Conservation (phyloP, 495 filamentous ascomycete species). For the Xylaria sp. region DNA sequence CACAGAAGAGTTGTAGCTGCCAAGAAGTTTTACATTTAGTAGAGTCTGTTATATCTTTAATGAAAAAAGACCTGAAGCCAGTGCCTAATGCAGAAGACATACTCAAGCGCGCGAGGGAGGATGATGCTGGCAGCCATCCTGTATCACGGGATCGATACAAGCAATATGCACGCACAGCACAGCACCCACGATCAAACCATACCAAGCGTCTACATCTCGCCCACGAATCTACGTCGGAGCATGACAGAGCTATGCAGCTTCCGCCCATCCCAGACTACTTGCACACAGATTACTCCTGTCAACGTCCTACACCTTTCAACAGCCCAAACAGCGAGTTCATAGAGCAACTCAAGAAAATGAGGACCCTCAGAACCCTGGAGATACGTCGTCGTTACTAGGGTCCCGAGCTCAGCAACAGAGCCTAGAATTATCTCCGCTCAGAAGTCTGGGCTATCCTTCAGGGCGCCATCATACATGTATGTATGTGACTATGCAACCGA, state of each 20-base stretch:
- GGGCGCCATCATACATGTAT: not conserved
- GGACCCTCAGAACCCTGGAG: conserved; percentile 67
- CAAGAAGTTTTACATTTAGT: no score
- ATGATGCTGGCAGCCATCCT: conserved; percentile 31
- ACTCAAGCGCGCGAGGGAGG: conserved; percentile 44
- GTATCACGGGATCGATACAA: conserved; percentile 18
- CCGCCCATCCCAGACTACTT: conserved; percentile 76
- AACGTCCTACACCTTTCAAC: conserved; percentile 74
- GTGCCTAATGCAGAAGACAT: conserved; percentile 31
- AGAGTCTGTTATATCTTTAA: no score
- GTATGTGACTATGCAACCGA: not conserved
- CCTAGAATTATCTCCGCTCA: conserved; percentile 12
- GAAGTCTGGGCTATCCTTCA: not conserved
- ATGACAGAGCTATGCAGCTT: conserved; percentile 57
- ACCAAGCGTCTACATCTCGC: conserved; percentile 57
- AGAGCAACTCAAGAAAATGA: conserved; percentile 74
- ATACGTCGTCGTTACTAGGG: not conserved
- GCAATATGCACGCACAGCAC: conserved; percentile 14
- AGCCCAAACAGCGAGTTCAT: conserved; percentile 82
- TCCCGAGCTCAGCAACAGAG: not conserved
- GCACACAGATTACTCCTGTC: conserved; percentile 76
- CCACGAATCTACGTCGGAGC: conserved; percentile 74
- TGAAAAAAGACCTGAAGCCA: no score
- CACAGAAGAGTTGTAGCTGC: no score
- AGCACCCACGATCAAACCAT: conserved; percentile 28